Base-by-base conservation (phyloP, 2,329 filamentous ascomycete genomes). In the Escovopsis weberi region DNA sequence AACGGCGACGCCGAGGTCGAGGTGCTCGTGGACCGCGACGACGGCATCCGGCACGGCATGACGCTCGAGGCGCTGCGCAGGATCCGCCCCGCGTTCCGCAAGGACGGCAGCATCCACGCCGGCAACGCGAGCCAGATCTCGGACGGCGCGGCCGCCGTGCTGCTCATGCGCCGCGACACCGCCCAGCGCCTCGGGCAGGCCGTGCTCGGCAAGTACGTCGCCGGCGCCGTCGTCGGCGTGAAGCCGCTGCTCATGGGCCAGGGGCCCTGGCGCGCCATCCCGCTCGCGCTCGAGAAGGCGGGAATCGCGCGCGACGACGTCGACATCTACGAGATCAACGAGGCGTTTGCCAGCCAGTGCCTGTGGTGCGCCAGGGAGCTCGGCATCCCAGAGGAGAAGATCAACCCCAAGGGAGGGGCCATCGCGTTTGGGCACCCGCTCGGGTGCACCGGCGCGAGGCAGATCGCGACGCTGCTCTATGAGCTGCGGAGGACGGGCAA, bases 301-400 rank as follows among this genome's bases (percentile, higher is more conserved):
- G 87, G 88, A 46, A 78, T 98, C 54, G 72, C 70, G 59, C 85
- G 81, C 64, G 82, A 94, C 44, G 89, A 96, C 52, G 86, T 98
- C 28, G 91, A 96, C 60, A 89, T 96, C 58, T 96, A 77, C 58
- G 91, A 98, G 75, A 95, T 98, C 74, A 98, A 98, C 70, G 91
- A 98, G 75, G 91, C 91, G 1, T 98, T 98, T 62, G 91, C 91
- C 30, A 85, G 78, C 49, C 89, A 96, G 73, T 94, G 86, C 64
- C 64, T 96, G 51, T 96, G 84, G 83, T 95, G 87, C 63, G 78
- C 85, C 49, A 85, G 91, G 56, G 80, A 95, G 70, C 75, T 98
- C 19, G 82, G 81, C 37, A 66, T 98, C 26, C 83, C 86, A 42
- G 59, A 72, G 47, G 80, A 85, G 51, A 96, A 95, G 75, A 79